Evolutionary conservation across 495 filamentous ascomycete genomes (phyloP), one percentile per base, ranked within the genome.

Genomic region (Bryoglossum gracile): DNA sequence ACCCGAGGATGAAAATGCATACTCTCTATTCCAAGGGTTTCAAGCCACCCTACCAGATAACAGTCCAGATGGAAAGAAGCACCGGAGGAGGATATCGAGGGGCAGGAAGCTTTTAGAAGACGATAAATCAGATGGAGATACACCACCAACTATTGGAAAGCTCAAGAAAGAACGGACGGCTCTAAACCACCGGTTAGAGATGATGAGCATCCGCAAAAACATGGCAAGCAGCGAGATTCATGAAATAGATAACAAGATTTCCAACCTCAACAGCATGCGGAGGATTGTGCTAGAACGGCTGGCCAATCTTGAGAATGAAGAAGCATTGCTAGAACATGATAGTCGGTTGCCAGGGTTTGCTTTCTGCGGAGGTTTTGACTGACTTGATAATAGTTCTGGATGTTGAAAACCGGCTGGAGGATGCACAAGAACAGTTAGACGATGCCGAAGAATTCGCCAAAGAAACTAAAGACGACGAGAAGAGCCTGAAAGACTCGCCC

Each of bases 161-260:
- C 61, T 96, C 40, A 86, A 82, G 65, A 86, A 82, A 55, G 87
- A 94, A 56, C 84, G 87, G 59, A 71, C 82, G 37, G 67, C 75
- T 40, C 68, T 96, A 64, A 82, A 78, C 62, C 87, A 89, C 58
- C 77, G 87, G 38, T 65, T 99, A 43, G 90, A 97, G 59, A 87
- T 94, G 82, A 83, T 96, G 68, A 73, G 82, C 9, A 76, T 99
- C 33, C 79, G 94, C 45, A 99, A 97, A 64, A 95, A 95, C 54
- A 95, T 99, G 92, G 89, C 89, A 61, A 91, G 88, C 57, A 80
- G 86, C 48, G 92, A 99, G 64, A 97, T 99, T 39, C 81, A 80
- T 34, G 92, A 99, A 62, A 94, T 99, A 42, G 92, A 99, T 62
- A 89, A 83, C 66, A 99, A 97, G 66, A 88, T 99, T 32, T 76